Base-by-base conservation (phyloP, 495 filamentous ascomycete genomes). In the Lindgomyces ingoldianus region DNA sequence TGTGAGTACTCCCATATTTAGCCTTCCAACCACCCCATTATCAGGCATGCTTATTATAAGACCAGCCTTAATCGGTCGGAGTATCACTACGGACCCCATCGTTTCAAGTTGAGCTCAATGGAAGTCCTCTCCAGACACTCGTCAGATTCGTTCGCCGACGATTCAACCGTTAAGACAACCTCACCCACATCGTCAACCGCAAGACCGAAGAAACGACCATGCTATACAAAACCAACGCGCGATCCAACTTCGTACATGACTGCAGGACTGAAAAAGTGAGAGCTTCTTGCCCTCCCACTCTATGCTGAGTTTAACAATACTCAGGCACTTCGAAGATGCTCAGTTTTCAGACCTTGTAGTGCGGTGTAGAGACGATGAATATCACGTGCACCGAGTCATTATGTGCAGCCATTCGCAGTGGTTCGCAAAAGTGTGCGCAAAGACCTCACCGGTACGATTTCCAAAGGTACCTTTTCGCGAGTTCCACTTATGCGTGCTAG, bases 41-140 rank as follows among this genome's bases (percentile, higher is more conserved):
- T 18, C 57, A 49, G 11, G 24, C 4, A 21, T 41, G 33, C 48
- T 62, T 62, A 62, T 62, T 9, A 62, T 50, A 62, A 24, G 30
- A 14, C 27, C 48, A 62, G 59, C 24, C 33, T 62, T 47, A 46
- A 53, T 45, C 47, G 30, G 6, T 62, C 59, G 4, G 48, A 62
- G 19, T 53, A 44, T 26, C 24, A 22, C 30, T 47, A 45, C 59
- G 59, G 59, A 19, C 48, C 48, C 16, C 59, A 54, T 54, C 29
- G 59, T 62, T 62, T 62, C 59, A 62, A 18, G 59, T 54, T 62
- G 59, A 53, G 59, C 33, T 16, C n/a, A 22, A 62, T 62, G 59
- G 59, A 62, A 4, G 9, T 62, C 3, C 22, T 62, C 18, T 62
- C 59, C 1, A 42, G 48, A 27, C 24, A 50, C 33, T 53, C 59